These are phyloP conservation scores for Saccharomycopsis selenospora DNA, from an alignment of 805 yeast genomes.

Conservation along the genomic window DNA sequence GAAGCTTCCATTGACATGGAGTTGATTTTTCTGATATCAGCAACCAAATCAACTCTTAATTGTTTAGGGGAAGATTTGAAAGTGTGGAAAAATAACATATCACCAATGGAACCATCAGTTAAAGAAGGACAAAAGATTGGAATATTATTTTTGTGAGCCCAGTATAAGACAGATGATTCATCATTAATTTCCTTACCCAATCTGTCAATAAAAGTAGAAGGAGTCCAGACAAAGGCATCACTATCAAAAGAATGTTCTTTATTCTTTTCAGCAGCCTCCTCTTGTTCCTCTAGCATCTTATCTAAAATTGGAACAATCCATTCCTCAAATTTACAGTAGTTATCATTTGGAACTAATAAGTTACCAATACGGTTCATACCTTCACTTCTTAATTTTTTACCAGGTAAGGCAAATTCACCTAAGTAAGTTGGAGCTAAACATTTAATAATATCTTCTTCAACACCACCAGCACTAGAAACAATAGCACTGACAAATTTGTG, in stretches of 20 bases:
- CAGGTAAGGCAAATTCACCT: constrained; percentile 84
- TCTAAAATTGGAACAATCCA: constrained; percentile 97
- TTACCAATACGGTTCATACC: constrained; percentile 99
- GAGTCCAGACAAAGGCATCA: constrained; percentile 78
- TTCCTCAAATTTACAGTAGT: constrained; percentile 95
- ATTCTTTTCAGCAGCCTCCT: constrained; percentile 41
- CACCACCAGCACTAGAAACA: constrained; percentile 97
- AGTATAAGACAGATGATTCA: constrained; percentile 87
- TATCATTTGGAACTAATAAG: constrained; percentile 93
- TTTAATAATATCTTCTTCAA: constrained; percentile 95
- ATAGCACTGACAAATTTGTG: constrained; percentile 91
- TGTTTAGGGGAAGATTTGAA: constrained; percentile 90
- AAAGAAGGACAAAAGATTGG: constrained; percentile 97
- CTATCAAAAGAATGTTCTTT: constrained; percentile 51
- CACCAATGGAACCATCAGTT: constrained; percentile 98
- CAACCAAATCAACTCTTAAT: constrained; percentile 84
- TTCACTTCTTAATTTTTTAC: constrained; percentile 76
- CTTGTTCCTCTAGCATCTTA: constrained; percentile 82
- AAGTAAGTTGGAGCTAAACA: constrained; percentile 93
- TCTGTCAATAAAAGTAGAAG: constrained; percentile 85
- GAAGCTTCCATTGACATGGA: constrained; percentile 93
- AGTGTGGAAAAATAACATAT: constrained; percentile 97
- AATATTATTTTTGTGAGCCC: constrained; percentile 96
- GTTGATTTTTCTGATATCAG: constrained; percentile 86
- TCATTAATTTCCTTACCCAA: constrained; percentile 93